Conservation (phyloP, 768 basidiomycete genomes). For the Pulveroboletus sp. region DNA sequence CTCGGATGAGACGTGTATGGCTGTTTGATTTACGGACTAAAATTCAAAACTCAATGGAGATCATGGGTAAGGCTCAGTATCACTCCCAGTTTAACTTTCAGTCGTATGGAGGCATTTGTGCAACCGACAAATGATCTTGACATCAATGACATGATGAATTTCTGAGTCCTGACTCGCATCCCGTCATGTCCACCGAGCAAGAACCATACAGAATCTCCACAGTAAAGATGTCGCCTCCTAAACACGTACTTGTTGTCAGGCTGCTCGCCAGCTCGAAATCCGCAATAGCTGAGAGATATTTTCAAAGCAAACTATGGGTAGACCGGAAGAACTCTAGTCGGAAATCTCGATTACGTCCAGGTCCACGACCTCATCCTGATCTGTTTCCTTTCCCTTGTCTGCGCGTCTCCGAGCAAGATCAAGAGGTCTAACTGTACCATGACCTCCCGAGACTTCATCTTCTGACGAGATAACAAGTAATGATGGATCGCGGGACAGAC, state of each 20-base stretch:
- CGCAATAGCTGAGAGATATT: neutral
- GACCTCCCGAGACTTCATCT: conserved; percentile 6
- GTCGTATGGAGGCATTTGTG: conserved; percentile 3
- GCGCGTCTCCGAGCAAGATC: conserved; percentile 5
- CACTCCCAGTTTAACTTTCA: conserved; percentile 5
- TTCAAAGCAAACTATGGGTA: neutral
- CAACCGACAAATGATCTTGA: conserved; percentile 6
- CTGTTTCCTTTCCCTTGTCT: conserved; percentile 22
- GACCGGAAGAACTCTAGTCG: conserved; percentile 9
- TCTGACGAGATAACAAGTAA: conserved; percentile 20
- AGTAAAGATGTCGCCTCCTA: no score
- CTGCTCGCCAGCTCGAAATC: neutral
- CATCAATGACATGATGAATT: neutral
- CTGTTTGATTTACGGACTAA: neutral
- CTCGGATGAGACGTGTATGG: conserved; percentile 49
- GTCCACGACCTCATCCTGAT: conserved; percentile 29
- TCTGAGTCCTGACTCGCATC: neutral
- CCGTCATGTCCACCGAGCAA: neutral
- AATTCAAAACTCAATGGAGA: neutral
- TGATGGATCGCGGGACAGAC: conserved; percentile 19
- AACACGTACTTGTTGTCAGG: neutral
- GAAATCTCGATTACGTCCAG: conserved; percentile 58
- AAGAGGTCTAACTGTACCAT: neutral
- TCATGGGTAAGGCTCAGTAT: conserved; percentile 9
- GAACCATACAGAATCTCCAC: neutral